Conservation (phyloP, 202 grass and related monocot species). For the Brachypodium distachyon region DNA sequence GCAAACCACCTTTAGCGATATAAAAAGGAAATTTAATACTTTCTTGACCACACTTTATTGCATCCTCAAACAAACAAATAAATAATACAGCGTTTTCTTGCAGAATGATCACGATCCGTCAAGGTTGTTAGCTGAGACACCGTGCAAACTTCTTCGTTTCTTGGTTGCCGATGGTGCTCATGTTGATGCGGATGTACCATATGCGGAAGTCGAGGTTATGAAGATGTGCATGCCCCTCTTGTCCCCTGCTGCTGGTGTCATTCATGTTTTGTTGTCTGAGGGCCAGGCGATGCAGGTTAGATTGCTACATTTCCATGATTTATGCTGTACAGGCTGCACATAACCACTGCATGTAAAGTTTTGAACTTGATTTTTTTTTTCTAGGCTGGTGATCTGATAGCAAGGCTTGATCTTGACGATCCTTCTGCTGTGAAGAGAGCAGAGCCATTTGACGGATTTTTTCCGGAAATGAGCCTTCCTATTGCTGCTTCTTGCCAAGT, state of each 20-base stretch:
- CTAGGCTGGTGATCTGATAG: conserved; percentile 80
- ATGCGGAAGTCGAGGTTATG: conserved; percentile 86
- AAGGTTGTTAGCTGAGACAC: conserved; percentile 73
- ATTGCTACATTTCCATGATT: background rate
- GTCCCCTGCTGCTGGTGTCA: conserved; percentile 63
- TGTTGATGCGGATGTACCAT: conserved; percentile 63
- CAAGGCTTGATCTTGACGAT: conserved; percentile 72
- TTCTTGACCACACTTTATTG: background rate
- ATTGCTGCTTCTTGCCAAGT: conserved; percentile 60
- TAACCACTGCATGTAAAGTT: conserved; percentile 11
- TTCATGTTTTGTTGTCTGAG: conserved; percentile 69
- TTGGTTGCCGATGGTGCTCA: conserved; percentile 73
- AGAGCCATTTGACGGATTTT: conserved; percentile 47
- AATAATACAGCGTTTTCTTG: conserved; percentile 6
- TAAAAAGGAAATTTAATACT: background rate
- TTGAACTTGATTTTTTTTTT: conserved; percentile 14
- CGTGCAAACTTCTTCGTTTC: conserved; percentile 86
- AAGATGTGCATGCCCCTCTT: conserved; percentile 94
- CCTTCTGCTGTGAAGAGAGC: conserved; percentile 69
- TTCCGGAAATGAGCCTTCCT: conserved; percentile 43
- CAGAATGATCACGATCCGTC: conserved; percentile 90
- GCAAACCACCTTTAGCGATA: background rate
- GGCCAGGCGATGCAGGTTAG: conserved; percentile 80
- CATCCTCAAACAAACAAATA: background rate
- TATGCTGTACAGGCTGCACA: background rate